Conservation (phyloP, 495 filamentous ascomycete genomes). For the Mytilinidion resinicola region DNA sequence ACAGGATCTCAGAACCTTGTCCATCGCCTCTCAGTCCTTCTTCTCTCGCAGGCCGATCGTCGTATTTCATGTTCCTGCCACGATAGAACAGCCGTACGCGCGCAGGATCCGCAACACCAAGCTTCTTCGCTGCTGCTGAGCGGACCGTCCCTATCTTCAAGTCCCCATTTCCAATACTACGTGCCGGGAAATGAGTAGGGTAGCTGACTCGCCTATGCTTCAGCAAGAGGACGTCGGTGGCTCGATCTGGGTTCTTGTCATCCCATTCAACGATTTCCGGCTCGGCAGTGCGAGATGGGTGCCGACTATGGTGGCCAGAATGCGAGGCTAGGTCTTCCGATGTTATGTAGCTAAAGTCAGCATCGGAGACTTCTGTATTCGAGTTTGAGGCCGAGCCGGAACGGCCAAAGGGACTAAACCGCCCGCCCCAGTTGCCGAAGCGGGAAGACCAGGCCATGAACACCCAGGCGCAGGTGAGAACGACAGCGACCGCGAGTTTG, state of each 20-base stretch:
- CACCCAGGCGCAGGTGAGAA: slow-evolving; percentile 48
- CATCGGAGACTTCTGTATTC: slow-evolving; percentile 56
- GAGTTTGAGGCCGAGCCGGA: slow-evolving; percentile 34
- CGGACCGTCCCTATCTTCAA: slow-evolving; percentile 63
- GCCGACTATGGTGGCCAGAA: not conserved
- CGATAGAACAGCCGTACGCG: slow-evolving; percentile 75
- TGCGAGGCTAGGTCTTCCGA: slow-evolving; percentile 47
- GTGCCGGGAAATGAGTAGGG: slow-evolving; percentile 71
- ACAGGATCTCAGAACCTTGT: slow-evolving; percentile 70
- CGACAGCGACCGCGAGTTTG: slow-evolving; percentile 37
- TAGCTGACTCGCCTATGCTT: slow-evolving; percentile 66
- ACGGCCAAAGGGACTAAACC: slow-evolving; percentile 45
- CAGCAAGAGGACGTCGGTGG: slow-evolving; percentile 73
- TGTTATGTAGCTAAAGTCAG: slow-evolving; percentile 76
- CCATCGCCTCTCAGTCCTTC: slow-evolving; percentile 59
- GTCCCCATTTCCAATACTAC: slow-evolving; percentile 71
- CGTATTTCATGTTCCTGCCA: slow-evolving; percentile 66
- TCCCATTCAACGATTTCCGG: slow-evolving; percentile 30
- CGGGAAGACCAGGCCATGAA: slow-evolving; percentile 62
- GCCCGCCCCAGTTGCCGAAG: slow-evolving; percentile 42
- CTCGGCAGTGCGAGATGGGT: slow-evolving; percentile 36
- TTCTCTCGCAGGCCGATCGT: slow-evolving; percentile 55
- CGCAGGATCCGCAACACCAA: slow-evolving; percentile 54
- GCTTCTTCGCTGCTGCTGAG: slow-evolving; percentile 55
- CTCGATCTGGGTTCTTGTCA: slow-evolving; percentile 32